A percentile compares a stretch with the other conserved stretches of the same genome.
phyloP scores from a whole-genome alignment of 2,329 filamentous ascomycete species.

The Corniculantispora saksenae region DNA sequence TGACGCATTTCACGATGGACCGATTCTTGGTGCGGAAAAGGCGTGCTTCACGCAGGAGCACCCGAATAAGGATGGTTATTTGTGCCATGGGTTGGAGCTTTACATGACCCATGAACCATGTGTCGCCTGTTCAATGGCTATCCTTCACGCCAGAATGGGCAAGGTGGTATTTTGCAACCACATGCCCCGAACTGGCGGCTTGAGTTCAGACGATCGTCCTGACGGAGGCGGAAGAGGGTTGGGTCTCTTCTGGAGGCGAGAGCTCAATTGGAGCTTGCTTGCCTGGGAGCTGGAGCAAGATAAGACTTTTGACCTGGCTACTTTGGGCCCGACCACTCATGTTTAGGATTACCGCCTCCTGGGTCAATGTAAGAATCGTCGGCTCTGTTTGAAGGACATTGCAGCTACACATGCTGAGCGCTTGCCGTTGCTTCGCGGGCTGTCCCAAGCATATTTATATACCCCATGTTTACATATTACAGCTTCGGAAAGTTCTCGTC shows the following conservation, averaged over 20 bases:
- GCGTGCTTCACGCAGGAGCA: slow-evolving; percentile 64
- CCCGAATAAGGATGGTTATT: slow-evolving; percentile 75
- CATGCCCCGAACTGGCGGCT: slow-evolving; percentile 78
- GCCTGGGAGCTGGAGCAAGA: slow-evolving; percentile 73
- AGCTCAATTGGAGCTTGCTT: slow-evolving; percentile 84
- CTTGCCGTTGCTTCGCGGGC: background rate
- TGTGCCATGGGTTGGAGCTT: slow-evolving; percentile 90
- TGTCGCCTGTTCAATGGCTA: slow-evolving; percentile 94
- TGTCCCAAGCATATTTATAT: background rate
- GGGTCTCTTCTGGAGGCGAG: slow-evolving; percentile 70
- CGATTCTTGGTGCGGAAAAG: slow-evolving; percentile 67
- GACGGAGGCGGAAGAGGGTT: slow-evolving; percentile 60
- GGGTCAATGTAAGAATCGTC: slow-evolving; percentile 38
- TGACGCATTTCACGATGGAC: slow-evolving; percentile 67
- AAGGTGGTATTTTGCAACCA: slow-evolving; percentile 78
- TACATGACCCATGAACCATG: slow-evolving; percentile 96
- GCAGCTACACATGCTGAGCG: background rate
- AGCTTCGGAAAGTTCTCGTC: background rate
- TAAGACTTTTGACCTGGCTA: slow-evolving; percentile 38
- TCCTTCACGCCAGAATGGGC: slow-evolving; percentile 90
- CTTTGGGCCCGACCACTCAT: slow-evolving; percentile 52
- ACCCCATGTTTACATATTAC: slow-evolving; percentile 1
- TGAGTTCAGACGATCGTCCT: slow-evolving; percentile 73
- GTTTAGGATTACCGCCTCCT: slow-evolving; percentile 48
- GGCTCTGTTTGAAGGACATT: slow-evolving; percentile 23